Conservation (phyloP, 768 basidiomycete genomes). For the Leccinum olivaceopallidum region DNA sequence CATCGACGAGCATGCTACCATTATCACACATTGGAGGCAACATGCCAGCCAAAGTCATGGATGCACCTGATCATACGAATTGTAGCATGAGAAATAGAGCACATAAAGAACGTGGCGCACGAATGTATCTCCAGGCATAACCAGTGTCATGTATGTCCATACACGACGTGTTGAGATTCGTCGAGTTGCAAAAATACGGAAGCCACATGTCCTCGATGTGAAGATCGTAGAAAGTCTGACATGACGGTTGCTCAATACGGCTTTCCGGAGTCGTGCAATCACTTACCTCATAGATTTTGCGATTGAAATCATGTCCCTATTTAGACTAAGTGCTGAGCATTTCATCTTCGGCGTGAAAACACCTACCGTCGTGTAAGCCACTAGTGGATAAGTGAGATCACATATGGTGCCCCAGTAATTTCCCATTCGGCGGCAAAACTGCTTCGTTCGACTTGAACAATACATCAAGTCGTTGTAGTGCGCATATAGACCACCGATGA, state of each 20-base stretch:
- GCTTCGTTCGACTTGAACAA: slow-evolving; percentile 82
- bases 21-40: slow-evolving; percentile 94
- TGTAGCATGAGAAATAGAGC: slow-evolving; percentile 5
- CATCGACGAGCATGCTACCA: slow-evolving; percentile 89
- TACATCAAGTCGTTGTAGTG: slow-evolving; percentile 91
- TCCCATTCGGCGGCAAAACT: slow-evolving; percentile 89
- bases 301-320: slow-evolving; percentile 93
- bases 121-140: slow-evolving; percentile 96
- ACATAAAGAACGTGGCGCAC: slow-evolving; percentile 40
- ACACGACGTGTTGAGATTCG: slow-evolving; percentile 91
- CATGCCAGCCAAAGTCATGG: slow-evolving; percentile 96
- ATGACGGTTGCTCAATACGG: slow-evolving; percentile 5
- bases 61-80: slow-evolving; percentile 61
- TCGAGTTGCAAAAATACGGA: slow-evolving; percentile 97
- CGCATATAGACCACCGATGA: slow-evolving; percentile 94
- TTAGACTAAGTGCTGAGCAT: slow-evolving; percentile 3
- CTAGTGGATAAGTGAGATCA: slow-evolving; percentile 82
- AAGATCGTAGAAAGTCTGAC: slow-evolving; percentile 85
- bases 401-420: slow-evolving; percentile 93
- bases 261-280: background rate
- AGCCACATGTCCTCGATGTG: slow-evolving; percentile 99
- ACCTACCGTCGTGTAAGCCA: slow-evolving; percentile 72
- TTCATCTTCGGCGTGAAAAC: slow-evolving; percentile 4
- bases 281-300: slow-evolving; percentile 85
- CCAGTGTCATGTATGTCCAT: slow-evolving; percentile 99